A percentile compares a stretch with the other conserved stretches of the same genome.
phyloP scores from a whole-genome alignment of 306 rosid species.

The Cucurbita maxima region DNA sequence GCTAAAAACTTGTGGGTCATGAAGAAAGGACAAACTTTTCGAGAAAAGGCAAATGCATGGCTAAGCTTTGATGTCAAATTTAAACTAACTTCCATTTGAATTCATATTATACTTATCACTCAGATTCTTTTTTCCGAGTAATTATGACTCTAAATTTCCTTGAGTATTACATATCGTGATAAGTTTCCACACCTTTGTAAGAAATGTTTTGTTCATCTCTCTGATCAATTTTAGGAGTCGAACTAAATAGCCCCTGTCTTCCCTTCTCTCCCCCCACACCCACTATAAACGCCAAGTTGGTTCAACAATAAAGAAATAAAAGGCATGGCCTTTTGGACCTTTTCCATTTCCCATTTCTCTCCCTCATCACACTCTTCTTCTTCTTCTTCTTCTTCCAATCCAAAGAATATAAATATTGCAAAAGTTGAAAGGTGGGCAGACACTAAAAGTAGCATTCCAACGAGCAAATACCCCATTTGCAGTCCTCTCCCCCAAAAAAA shows the following conservation, averaged over 20 bases:
- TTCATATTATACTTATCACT: not conserved
- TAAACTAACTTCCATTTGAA: not conserved
- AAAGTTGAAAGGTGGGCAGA: not conserved
- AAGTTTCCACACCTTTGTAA: too few species aligned
- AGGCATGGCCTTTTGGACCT: not conserved
- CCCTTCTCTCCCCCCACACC: not conserved
- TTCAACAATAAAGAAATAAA: not conserved
- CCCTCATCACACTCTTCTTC: not conserved
- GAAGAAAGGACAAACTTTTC: not conserved
- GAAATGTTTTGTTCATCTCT: too few species aligned
- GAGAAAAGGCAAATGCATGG: not conserved
- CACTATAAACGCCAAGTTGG: conserved; percentile 2
- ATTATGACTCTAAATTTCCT: not conserved
- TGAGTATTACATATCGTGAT: not conserved
- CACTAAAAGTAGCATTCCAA: not conserved
- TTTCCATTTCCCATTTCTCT: not conserved
- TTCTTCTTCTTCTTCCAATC: not conserved
- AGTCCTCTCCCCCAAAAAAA: not conserved
- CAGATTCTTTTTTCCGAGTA: not conserved
- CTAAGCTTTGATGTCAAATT: not conserved
- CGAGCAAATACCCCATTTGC: not conserved
- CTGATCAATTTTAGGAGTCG: too few species aligned
- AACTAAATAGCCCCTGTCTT: not conserved
- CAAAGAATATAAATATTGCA: not conserved
- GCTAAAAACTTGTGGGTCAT: not conserved